Evolutionary conservation across 495 filamentous ascomycete genomes (phyloP).

Genomic region (Penicillium goetzii): DNA sequence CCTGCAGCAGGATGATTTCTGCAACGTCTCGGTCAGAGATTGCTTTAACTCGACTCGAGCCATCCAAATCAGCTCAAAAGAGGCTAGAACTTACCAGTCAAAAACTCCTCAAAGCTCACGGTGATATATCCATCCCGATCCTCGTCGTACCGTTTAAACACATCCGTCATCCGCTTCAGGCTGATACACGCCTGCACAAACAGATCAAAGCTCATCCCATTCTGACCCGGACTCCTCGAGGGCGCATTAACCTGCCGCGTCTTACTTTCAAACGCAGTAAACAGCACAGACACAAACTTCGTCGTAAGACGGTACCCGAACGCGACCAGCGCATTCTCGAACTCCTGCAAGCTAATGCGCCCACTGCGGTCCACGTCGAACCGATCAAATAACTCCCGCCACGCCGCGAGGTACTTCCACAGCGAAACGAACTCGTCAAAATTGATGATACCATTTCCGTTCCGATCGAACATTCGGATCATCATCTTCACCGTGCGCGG

Average conservation of each 20-base stretch:
- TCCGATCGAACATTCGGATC: constrained; percentile 95
- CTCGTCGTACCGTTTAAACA: constrained; percentile 98
- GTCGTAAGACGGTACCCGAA: constrained; percentile 92
- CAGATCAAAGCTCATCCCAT: constrained; percentile 89
- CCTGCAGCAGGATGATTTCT: constrained; percentile 50
- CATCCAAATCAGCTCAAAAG: neutral
- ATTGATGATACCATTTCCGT: constrained; percentile 83
- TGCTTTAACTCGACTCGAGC: neutral
- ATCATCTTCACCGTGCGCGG: constrained; percentile 97
- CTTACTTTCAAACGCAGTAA: constrained; percentile 65
- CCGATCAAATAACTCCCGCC: constrained; percentile 91
- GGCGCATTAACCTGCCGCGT: constrained; percentile 35
- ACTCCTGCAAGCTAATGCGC: constrained; percentile 84
- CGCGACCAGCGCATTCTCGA: constrained; percentile 85
- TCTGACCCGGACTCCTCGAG: constrained; percentile 43
- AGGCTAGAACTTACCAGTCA: constrained; percentile 57
- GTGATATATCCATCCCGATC: constrained; percentile 93
- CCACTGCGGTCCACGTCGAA: constrained; percentile 90
- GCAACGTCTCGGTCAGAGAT: constrained; percentile 11
- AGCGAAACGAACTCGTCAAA: constrained; percentile 95
- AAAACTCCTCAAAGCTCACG: constrained; percentile 79
- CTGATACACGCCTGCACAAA: constrained; percentile 98
- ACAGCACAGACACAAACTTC: constrained; percentile 80
- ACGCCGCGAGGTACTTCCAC: constrained; percentile 93
- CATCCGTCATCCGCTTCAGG: constrained; percentile 97